Percentiles rank a stretch among this genome's conserved stretches.
These are phyloP conservation scores for Trichoderma endophyticum DNA, from an alignment of 2,329 filamentous ascomycete genomes.

Conservation along the genomic window DNA sequence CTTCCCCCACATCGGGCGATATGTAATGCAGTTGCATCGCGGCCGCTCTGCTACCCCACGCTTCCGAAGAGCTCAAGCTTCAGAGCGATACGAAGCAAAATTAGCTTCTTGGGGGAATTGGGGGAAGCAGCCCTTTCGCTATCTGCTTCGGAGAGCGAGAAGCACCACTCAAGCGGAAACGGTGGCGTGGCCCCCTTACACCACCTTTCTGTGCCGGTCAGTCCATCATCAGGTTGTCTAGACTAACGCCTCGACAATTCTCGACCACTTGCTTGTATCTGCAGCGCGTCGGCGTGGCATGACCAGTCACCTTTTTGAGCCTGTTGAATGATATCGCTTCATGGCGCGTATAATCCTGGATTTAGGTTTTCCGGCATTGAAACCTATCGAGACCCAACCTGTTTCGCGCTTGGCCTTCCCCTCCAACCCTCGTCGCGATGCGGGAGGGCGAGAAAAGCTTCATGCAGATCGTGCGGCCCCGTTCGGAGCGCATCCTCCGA, in stretches of 20 bases:
- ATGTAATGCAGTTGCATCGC: not conserved
- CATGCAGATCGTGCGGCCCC: not conserved
- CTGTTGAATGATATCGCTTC: not conserved
- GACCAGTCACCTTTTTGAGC: not conserved
- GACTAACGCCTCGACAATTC: not conserved
- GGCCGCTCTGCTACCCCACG: conserved; percentile 1
- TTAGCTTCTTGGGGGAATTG: not conserved
- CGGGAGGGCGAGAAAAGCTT: not conserved
- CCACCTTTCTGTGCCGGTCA: not conserved
- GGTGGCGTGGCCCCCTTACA: not conserved
- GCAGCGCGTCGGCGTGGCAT: not conserved
- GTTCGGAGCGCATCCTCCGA: not conserved
- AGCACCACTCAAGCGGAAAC: not conserved
- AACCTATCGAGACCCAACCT: not conserved
- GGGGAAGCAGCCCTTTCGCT: not conserved
- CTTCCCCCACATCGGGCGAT: conserved; percentile 6
- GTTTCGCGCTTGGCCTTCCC: not conserved
- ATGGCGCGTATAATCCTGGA: not conserved
- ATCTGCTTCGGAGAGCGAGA: not conserved
- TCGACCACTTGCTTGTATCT: not conserved
- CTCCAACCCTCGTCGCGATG: not conserved
- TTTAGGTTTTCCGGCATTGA: not conserved
- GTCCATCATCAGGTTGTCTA: conserved; percentile 9
- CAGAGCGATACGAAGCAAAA: not conserved
- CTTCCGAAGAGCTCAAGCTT: not conserved